A percentile compares a stretch with the other conserved stretches of the same genome.
phyloP scores from a whole-genome alignment of 208 protist genomes.

The Leishmania tarentolae region DNA sequence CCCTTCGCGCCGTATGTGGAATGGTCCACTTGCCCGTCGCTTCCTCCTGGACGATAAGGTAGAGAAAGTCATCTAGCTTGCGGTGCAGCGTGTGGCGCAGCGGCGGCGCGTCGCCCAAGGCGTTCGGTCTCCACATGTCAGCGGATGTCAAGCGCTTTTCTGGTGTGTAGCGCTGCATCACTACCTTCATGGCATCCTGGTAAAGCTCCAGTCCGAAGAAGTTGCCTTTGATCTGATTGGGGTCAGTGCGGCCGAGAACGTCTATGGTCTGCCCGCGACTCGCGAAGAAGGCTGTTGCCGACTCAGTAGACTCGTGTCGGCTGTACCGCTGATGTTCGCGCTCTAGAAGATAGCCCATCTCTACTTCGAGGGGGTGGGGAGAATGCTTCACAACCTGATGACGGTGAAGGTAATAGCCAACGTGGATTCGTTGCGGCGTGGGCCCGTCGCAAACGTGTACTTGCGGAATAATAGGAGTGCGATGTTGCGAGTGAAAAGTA shows the following conservation, averaged over 20 bases:
- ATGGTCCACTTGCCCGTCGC: constrained; percentile 70
- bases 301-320: constrained; percentile 71
- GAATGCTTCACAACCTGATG: constrained; percentile 79
- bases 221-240: constrained; percentile 66
- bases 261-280: constrained; percentile 73
- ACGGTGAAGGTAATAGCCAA: constrained; percentile 77
- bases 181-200: constrained; percentile 79
- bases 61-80: constrained; percentile 81
- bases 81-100: constrained; percentile 71
- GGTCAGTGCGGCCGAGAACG: constrained; percentile 61
- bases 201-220: constrained; percentile 86
- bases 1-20: constrained; percentile 41
- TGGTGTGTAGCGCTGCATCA: constrained; percentile 75
- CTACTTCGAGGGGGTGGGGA: constrained; percentile 73
- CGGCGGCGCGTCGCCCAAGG: constrained; percentile 38
- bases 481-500: constrained; percentile 75
- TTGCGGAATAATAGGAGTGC: constrained; percentile 79
- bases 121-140: constrained; percentile 47
- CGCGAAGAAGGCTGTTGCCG: constrained; percentile 71
- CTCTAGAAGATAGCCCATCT: constrained; percentile 76
- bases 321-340: constrained; percentile 85
- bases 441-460: constrained; percentile 35
- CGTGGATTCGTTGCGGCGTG: constrained; percentile 34
- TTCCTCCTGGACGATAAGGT: constrained; percentile 68
- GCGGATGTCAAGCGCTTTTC: constrained; percentile 56